Percentiles rank a stretch among this genome's conserved stretches.
These are phyloP conservation scores for Cystobasidium pallidum DNA, from an alignment of 1,284 basidiomycete species.

Conservation along the genomic window DNA sequence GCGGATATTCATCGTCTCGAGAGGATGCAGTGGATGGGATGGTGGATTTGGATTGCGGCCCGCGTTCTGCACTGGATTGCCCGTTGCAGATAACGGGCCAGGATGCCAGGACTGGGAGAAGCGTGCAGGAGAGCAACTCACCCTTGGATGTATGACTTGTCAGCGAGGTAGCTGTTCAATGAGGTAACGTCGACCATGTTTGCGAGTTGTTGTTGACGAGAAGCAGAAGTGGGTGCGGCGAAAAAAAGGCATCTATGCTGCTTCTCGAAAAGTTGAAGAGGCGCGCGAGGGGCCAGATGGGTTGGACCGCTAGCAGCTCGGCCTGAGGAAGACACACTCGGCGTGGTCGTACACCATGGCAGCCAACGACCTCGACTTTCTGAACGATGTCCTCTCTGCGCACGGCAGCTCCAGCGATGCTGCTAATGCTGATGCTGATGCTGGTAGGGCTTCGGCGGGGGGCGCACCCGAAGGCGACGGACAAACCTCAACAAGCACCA, in stretches of 20 bases:
- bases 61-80: neutral
- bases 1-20: constrained; percentile 72
- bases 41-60: constrained; percentile 44
- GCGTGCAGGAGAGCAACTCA: constrained; percentile 60
- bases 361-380: constrained; percentile 31
- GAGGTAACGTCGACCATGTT: constrained; percentile 40
- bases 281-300: neutral
- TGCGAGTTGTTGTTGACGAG: neutral
- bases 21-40: constrained; percentile 31
- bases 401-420: neutral
- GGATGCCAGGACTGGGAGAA: neutral
- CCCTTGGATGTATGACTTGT: constrained; percentile 89
- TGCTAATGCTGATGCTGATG: neutral
- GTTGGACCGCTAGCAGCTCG: neutral
- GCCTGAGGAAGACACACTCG: no score
- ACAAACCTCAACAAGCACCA: neutral
- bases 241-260: neutral
- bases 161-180: constrained; percentile 64
- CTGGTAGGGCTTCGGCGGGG: no score
- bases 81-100: neutral
- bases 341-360: constrained; percentile 10
- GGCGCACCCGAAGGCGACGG: constrained; percentile 8
- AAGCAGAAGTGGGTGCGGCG: neutral
- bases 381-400: constrained; percentile 23
- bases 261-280: constrained; percentile 11